Evolutionary conservation across 352 stramenopile genomes (phyloP).

Genomic region (Phytophthora citricola): DNA sequence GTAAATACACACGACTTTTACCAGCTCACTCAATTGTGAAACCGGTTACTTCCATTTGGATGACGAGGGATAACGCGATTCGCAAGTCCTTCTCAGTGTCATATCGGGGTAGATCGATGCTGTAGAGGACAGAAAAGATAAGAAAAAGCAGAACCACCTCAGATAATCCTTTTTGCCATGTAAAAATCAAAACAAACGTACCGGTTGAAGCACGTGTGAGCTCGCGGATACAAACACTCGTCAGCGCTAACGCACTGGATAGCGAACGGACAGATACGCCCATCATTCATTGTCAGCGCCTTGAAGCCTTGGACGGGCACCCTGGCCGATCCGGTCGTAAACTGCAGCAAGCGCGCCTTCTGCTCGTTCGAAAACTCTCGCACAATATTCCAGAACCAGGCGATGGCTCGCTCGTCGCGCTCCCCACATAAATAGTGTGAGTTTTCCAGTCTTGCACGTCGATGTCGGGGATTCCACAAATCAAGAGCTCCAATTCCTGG

Average conservation of each 20-base stretch:
- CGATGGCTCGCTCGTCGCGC: constrained; percentile 89
- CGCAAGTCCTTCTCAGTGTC: constrained; percentile 78
- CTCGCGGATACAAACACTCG: constrained; percentile 84
- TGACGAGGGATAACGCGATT: constrained; percentile 82
- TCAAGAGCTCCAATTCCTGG: constrained; percentile 97
- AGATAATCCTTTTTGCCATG: not conserved
- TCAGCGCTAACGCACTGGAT: constrained; percentile 86
- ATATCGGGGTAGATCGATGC: constrained; percentile 82
- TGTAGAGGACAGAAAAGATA: constrained; percentile 26
- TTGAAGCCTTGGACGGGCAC: constrained; percentile 92
- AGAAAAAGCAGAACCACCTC: constrained; percentile 4
- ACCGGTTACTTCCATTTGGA: constrained; percentile 89
- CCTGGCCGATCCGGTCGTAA: constrained; percentile 97
- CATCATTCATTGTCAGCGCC: constrained; percentile 89
- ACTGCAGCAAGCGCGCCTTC: constrained; percentile 97
- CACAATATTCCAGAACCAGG: constrained; percentile 98
- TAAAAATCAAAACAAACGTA: constrained; percentile 30
- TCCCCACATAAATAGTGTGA: constrained; percentile 96
- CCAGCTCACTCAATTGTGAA: constrained; percentile 84
- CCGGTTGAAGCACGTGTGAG: constrained; percentile 90
- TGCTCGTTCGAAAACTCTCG: constrained; percentile 94
- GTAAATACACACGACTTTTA: constrained; percentile 42
- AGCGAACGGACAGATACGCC: constrained; percentile 86
- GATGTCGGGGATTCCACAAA: constrained; percentile 98
- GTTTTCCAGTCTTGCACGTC: constrained; percentile 96